Conservation (phyloP, 306 rosid genomes). For the Citrullus colocynthis region DNA sequence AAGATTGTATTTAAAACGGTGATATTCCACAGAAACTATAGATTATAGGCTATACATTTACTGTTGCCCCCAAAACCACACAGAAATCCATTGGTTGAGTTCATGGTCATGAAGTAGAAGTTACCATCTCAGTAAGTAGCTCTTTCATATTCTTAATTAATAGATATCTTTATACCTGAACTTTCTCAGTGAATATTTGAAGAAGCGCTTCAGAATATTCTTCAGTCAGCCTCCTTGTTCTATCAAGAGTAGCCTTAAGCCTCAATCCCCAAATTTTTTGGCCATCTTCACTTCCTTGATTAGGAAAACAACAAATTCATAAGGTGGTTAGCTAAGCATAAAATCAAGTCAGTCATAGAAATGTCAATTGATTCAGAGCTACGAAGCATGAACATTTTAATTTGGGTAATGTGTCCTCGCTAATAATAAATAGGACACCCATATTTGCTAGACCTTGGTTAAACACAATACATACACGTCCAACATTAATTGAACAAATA, state of each 20-base stretch:
- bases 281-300: slow-evolving; percentile 88
- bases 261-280: slow-evolving; percentile 75
- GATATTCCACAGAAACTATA: not conserved
- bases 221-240: slow-evolving; percentile 90
- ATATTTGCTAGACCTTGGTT: not conserved
- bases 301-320: not conserved
- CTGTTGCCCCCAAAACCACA: not conserved
- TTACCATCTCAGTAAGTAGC: not conserved
- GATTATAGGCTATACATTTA: not conserved
- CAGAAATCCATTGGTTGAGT: not conserved
- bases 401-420: not conserved
- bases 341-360: not conserved
- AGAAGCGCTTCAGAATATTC: slow-evolving; percentile 92
- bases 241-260: slow-evolving; percentile 90
- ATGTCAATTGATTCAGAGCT: not conserved
- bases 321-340: not conserved
- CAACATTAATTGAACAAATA: not conserved
- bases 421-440: not conserved
- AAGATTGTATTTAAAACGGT: not conserved
- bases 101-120: not conserved
- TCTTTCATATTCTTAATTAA: not conserved
- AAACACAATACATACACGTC: not conserved
- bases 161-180: slow-evolving; percentile 44
- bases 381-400: not conserved
- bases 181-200: slow-evolving; percentile 84